Conservation (phyloP, 2,329 filamentous ascomycete species). For the Xylogone sp. region DNA sequence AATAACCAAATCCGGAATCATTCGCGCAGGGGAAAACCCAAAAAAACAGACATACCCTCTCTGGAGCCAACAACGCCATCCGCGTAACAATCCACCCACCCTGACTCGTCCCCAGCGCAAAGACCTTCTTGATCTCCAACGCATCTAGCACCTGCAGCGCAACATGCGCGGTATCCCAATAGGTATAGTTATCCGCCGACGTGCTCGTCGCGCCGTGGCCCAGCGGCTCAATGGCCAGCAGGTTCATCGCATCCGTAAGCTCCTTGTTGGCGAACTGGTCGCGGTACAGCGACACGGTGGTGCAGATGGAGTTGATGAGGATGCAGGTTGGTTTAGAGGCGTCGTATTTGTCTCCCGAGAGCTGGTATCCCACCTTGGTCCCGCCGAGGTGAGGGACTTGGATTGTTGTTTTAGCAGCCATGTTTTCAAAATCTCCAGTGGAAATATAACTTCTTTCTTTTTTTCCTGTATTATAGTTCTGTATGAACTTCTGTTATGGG, state of each 20-base stretch:
- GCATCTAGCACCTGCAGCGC: slow-evolving; percentile 51
- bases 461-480: too few relatives aligned
- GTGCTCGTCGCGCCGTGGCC: slow-evolving; percentile 46
- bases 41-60: slow-evolving; percentile 40
- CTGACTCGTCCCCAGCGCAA: slow-evolving; percentile 47
- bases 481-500: too few relatives aligned
- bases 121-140: slow-evolving; percentile 42
- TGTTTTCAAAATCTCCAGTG: background rate
- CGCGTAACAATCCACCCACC: slow-evolving; percentile 47
- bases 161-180: slow-evolving; percentile 51
- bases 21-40: too few relatives aligned
- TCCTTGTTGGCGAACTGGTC: slow-evolving; percentile 36
- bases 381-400: slow-evolving; percentile 44
- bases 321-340: slow-evolving; percentile 45
- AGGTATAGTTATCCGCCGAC: slow-evolving; percentile 46
- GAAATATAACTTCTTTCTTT: slow-evolving; percentile 6
- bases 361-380: slow-evolving; percentile 38
- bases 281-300: slow-evolving; percentile 40
- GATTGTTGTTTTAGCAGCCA: slow-evolving; percentile 23
- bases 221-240: slow-evolving; percentile 48
- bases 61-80: slow-evolving; percentile 47
- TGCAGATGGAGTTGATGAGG: slow-evolving; percentile 50
- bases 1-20: too few relatives aligned
- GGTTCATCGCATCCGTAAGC: slow-evolving; percentile 39
- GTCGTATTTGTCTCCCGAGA: slow-evolving; percentile 38